Evolutionary conservation across 2,329 filamentous ascomycete species (phyloP).

Genomic region (Curvularia spicifera): DNA sequence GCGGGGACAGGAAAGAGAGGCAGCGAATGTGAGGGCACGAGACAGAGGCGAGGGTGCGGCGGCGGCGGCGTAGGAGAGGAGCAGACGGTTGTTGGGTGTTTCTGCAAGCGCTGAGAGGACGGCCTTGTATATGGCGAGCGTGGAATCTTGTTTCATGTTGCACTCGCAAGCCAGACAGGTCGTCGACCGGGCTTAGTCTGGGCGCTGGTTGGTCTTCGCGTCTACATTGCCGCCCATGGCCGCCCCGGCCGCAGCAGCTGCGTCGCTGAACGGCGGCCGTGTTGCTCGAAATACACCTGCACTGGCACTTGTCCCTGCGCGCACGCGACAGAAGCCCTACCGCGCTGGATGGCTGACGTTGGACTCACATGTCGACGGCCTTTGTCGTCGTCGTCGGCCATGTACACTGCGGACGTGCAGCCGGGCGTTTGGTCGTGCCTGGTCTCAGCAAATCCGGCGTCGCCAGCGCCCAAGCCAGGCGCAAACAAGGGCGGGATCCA

Average conservation of each 20-base stretch:
- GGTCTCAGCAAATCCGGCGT: conserved; percentile 22
- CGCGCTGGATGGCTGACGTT: conserved; percentile 37
- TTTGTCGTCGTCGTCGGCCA: neutral
- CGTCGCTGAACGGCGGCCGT: too few species aligned
- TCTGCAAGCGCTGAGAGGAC: conserved; percentile 41
- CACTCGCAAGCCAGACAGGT: conserved; percentile 31
- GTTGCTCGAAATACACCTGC: neutral
- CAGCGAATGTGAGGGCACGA: conserved; percentile 14
- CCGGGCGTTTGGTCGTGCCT: conserved; percentile 3
- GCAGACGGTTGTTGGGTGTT: conserved; percentile 15
- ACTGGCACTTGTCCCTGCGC: conserved; percentile 22
- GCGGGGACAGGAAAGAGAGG: neutral
- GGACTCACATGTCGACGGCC: conserved; percentile 15
- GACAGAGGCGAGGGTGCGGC: neutral
- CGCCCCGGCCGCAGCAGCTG: conserved; percentile 8
- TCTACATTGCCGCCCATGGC: conserved; percentile 19
- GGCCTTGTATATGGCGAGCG: conserved; percentile 33
- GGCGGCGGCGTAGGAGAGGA: neutral
- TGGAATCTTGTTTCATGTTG: conserved; percentile 39
- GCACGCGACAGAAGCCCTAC: conserved; percentile 28
- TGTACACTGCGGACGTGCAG: neutral
- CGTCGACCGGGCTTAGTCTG: conserved; percentile 26
- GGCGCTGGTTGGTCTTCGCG: conserved; percentile 24
- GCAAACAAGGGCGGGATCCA: conserved; percentile 2
- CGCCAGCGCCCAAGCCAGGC: neutral